These are phyloP conservation scores for Lipomyces yamanashiensis DNA, from an alignment of 805 yeast species.

Conservation along the genomic window DNA sequence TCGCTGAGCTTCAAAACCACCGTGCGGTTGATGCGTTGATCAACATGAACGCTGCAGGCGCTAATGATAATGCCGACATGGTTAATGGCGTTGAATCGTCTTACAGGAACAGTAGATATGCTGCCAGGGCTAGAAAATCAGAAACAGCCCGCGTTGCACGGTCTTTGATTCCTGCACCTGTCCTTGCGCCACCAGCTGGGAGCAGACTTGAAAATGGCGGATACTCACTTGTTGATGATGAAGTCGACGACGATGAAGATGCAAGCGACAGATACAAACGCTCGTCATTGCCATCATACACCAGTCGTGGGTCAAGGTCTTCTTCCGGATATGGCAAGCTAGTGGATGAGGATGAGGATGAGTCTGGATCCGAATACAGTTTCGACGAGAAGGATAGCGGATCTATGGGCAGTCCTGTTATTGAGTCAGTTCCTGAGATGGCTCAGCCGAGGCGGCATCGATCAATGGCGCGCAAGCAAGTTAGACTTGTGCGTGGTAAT, in stretches of 20 bases:
- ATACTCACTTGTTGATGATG: conserved; percentile 8
- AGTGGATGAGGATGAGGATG: conserved; percentile 21
- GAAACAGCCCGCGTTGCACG: background rate
- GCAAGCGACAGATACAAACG: background rate
- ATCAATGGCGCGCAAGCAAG: conserved; percentile 71
- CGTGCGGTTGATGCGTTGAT: conserved; percentile 21
- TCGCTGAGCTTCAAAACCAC: conserved; percentile 19
- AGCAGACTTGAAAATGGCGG: background rate
- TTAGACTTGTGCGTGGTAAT: conserved; percentile 76
- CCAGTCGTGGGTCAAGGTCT: conserved; percentile 21
- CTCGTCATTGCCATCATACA: conserved; percentile 33
- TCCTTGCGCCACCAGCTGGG: conserved; percentile 10
- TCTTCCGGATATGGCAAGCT: conserved; percentile 12
- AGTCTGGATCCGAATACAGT: background rate
- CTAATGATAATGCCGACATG: background rate
- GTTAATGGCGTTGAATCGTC: too few species aligned
- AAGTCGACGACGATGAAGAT: conserved; percentile 15
- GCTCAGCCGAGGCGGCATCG: conserved; percentile 57
- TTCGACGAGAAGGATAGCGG: conserved; percentile 19
- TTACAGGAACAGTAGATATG: background rate
- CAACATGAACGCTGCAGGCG: conserved; percentile 3
- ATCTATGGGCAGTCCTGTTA: conserved; percentile 24
- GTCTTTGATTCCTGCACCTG: conserved; percentile 12
- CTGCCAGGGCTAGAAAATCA: background rate
- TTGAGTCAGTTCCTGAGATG: conserved; percentile 31